Evolutionary conservation across 306 rosid genomes (phyloP).

Genomic region (Morella rubra): DNA sequence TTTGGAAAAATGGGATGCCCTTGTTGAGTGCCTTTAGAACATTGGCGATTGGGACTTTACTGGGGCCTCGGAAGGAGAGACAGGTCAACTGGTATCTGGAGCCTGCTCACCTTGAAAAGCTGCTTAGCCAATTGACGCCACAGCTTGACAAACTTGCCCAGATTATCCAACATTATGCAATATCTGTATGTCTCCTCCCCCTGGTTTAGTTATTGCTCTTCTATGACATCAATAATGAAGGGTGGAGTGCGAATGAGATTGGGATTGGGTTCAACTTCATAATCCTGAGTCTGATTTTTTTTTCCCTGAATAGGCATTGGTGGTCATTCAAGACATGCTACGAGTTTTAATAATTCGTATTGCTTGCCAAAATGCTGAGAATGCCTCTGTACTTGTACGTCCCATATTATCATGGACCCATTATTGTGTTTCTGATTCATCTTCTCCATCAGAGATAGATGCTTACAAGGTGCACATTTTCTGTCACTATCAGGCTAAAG

Average conservation of each 20-base stretch:
- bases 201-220: slow-evolving; percentile 11
- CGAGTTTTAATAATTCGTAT: slow-evolving; percentile 75
- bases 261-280: slow-evolving; percentile 15
- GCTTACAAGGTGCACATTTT: slow-evolving; percentile 58
- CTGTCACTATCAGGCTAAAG: slow-evolving; percentile 10
- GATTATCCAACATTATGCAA: slow-evolving; percentile 84
- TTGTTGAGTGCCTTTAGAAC: slow-evolving; percentile 79
- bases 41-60: slow-evolving; percentile 73
- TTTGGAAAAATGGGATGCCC: slow-evolving; percentile 90
- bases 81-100: slow-evolving; percentile 88
- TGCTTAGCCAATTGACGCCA: slow-evolving; percentile 64
- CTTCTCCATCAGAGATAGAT: slow-evolving; percentile 60
- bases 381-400: slow-evolving; percentile 61
- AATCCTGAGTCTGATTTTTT: slow-evolving; percentile 18
- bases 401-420: slow-evolving; percentile 61
- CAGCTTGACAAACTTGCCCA: slow-evolving; percentile 82
- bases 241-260: background rate
- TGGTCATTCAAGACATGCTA: slow-evolving; percentile 86
- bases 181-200: slow-evolving; percentile 71
- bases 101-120: slow-evolving; percentile 70
- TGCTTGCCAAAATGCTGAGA: slow-evolving; percentile 57
- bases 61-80: slow-evolving; percentile 81
- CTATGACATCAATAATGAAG: slow-evolving; percentile 1
- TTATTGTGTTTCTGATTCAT: slow-evolving; percentile 53
- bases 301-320: slow-evolving; percentile 57